Evolutionary conservation across 169 alveolate species (phyloP).

Genomic region (Perkinsus chesapeaki): DNA sequence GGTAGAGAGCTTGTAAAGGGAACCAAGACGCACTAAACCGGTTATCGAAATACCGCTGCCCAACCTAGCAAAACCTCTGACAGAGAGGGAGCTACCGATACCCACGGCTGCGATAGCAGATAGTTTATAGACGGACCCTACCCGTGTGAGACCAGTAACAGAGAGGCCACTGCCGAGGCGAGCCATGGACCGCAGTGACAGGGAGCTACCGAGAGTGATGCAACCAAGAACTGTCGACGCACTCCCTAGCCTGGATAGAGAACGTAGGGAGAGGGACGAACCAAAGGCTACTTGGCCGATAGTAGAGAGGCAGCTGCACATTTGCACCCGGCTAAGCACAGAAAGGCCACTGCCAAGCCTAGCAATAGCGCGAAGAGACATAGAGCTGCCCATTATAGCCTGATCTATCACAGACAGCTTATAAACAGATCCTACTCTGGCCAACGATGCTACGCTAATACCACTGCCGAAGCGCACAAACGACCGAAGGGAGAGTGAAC

Average conservation of each 20-base stretch:
- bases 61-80: neutral
- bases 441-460: neutral
- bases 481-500: neutral
- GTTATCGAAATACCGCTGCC: neutral
- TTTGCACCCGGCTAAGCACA: neutral
- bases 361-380: neutral
- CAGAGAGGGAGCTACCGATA: neutral
- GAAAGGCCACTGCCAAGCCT: neutral
- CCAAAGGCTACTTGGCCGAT: neutral
- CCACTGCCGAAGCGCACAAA: neutral
- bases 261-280: neutral
- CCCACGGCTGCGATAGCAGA: neutral
- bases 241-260: neutral
- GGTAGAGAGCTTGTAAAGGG: neutral
- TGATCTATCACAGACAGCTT: neutral
- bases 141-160: neutral
- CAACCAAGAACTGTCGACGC: neutral
- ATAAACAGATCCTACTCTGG: neutral
- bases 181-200: neutral
- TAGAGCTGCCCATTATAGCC: neutral
- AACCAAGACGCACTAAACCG: neutral
- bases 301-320: neutral
- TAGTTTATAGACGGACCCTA: neutral
- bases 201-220: neutral
- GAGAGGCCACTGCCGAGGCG: neutral